These are phyloP conservation scores for Lunularia cruciata DNA, from an alignment of 225 moss, liverwort and hornwort species.

Conservation along the genomic window DNA sequence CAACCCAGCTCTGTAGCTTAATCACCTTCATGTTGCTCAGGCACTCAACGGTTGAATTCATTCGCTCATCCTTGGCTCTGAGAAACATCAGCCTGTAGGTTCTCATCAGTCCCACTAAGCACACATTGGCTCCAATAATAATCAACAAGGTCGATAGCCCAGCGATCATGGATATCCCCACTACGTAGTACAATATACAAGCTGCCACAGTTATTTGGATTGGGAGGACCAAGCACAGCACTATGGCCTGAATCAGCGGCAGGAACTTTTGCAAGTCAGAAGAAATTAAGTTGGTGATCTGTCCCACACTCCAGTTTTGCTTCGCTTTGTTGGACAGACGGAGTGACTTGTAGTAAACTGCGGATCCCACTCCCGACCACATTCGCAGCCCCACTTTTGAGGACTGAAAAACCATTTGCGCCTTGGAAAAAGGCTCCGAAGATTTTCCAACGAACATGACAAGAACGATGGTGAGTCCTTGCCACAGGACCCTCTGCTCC, in stretches of 20 bases:
- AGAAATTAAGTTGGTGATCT: constrained; percentile 37
- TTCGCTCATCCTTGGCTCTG: constrained; percentile 28
- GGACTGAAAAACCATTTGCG: constrained; percentile 21
- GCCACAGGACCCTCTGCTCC: neutral
- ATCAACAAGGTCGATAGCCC: constrained; percentile 23
- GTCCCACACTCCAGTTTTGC: constrained; percentile 32
- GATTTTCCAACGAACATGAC: constrained; percentile 28
- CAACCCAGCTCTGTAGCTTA: constrained; percentile 55
- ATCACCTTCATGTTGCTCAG: constrained; percentile 53
- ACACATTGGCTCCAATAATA: constrained; percentile 20
- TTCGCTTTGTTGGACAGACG: constrained; percentile 29
- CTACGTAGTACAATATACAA: constrained; percentile 29
- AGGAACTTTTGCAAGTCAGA: constrained; percentile 29
- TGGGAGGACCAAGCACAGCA: constrained; percentile 29
- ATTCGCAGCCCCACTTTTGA: constrained; percentile 29
- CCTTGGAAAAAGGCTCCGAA: constrained; percentile 20
- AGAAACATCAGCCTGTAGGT: constrained; percentile 15
- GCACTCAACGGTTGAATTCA: constrained; percentile 32
- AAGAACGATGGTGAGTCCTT: constrained; percentile 22
- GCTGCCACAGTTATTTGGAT: constrained; percentile 27
- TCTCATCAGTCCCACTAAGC: constrained; percentile 27
- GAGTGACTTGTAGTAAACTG: constrained; percentile 27
- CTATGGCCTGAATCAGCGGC: constrained; percentile 8
- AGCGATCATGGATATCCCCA: constrained; percentile 33
- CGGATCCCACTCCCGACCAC: constrained; percentile 37